Base-by-base conservation (phyloP, 306 rosid genomes). In the Astragalus membranaceus region DNA sequence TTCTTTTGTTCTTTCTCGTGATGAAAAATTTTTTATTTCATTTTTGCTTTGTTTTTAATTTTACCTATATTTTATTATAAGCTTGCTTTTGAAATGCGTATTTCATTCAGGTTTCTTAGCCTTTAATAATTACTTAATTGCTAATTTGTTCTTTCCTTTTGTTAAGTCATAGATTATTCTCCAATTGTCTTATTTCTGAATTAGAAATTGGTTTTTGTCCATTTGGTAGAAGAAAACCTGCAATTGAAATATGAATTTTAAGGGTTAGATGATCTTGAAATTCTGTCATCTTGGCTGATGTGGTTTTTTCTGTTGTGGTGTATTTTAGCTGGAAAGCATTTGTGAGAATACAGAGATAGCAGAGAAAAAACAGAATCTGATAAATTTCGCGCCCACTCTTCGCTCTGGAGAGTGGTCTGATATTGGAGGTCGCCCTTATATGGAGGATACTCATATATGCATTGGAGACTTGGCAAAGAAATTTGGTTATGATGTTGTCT, bases 361-460 rank as follows among this genome's bases (percentile, higher is more conserved):
- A n/a, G 95, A 91, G 32, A 81, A 61, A 55, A 92, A 75, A 23
- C 95, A 86, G 73, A 86, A 75, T 36, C 63, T 46, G 64, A 23
- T 78, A 35, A 69, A 78, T 67, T 87, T 84, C 64, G 81, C 77
- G 52, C 97, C 95, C 15, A 12, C 73, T 55, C 88, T 95, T 77
- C 83, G 96, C 60, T 89, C 96, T 6, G 99, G 99, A 46, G 99
- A 91, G 75, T 95, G 96, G 91, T 91, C 97, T 44, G 89, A 95
- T 70, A 95, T 89, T 12, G 97, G 99, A 35, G 64, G 66, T 11
- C 97, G 97, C 36, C 39, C 81, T 36, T 43, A 72, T 50, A 95
- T 95, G 99, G 97, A 91, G 76, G 99, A 95, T 81, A 87, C 99
- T 29, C 97, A 95, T 64, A 62, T 91, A 53, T 86, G 96, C 95